These are phyloP conservation scores for Dunaliella primolecta DNA, from an alignment of 139 green algal genomes.

Conservation along the genomic window DNA sequence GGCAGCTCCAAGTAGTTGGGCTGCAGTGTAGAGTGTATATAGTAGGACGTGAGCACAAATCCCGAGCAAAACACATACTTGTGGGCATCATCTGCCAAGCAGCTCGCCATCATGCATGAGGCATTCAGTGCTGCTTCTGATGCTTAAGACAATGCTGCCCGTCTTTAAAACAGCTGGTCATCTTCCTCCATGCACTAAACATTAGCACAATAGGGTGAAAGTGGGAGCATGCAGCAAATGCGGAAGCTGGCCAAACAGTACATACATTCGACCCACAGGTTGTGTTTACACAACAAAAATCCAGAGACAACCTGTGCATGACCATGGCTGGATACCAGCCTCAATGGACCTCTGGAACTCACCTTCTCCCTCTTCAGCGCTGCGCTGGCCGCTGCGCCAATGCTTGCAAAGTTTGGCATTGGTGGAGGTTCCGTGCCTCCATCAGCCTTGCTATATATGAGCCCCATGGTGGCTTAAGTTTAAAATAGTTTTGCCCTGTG, in stretches of 20 bases:
- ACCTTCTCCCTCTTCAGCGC: slow-evolving; percentile 38
- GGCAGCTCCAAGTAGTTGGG: slow-evolving; percentile 68
- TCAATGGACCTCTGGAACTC: slow-evolving; percentile 9
- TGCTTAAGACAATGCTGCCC: not conserved
- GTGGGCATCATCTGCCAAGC: too few species aligned
- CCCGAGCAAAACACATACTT: too few species aligned
- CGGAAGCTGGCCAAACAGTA: not conserved
- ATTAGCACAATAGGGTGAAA: not conserved
- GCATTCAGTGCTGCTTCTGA: too few species aligned
- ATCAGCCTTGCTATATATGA: slow-evolving; percentile 39
- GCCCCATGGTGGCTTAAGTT: slow-evolving; percentile 22
- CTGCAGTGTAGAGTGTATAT: not conserved
- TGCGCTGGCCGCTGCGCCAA: slow-evolving; percentile 15
- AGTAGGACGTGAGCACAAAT: slow-evolving; percentile 13
- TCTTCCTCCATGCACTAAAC: not conserved
- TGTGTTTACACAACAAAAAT: not conserved
- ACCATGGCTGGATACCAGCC: not conserved
- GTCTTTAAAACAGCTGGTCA: not conserved
- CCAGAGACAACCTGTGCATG: not conserved
- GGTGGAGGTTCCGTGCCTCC: slow-evolving; percentile 33
- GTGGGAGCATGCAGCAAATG: not conserved
- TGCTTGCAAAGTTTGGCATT: slow-evolving; percentile 46
- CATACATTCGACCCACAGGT: not conserved
- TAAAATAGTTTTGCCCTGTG: not conserved
- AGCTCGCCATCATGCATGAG: too few species aligned